phyloP scores from a whole-genome alignment of 139 green algal species.

The Closterium sp. region DNA sequence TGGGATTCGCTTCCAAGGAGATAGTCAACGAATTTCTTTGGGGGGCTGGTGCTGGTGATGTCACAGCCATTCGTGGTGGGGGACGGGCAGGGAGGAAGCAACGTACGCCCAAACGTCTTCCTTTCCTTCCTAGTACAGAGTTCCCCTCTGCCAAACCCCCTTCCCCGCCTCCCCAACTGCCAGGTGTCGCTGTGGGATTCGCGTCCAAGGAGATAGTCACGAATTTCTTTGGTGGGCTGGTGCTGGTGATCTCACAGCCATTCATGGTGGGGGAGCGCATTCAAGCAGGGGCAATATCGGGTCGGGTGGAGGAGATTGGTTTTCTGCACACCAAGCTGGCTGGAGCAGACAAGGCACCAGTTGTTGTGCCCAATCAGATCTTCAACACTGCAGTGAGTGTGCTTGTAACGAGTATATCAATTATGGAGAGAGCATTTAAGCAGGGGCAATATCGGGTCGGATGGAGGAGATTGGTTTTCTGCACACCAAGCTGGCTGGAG shows the following conservation, averaged over 20 bases:
- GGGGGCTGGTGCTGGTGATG: too few relatives aligned
- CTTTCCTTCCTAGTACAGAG: too few relatives aligned
- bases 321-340: constrained; percentile 1
- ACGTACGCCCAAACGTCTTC: too few relatives aligned
- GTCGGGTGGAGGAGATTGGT: neutral
- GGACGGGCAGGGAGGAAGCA: too few relatives aligned
- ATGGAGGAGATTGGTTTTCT: neutral
- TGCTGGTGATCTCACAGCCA: constrained; percentile 22
- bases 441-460: neutral
- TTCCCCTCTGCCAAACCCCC: too few relatives aligned
- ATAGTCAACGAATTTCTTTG: too few relatives aligned
- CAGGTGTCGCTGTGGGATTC: constrained; percentile 41
- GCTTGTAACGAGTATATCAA: neutral
- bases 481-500: neutral
- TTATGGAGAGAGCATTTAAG: too few relatives aligned
- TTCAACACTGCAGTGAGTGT: constrained; percentile 3
- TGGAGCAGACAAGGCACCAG: neutral
- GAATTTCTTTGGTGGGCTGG: constrained; percentile 45
- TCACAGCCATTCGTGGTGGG: too few relatives aligned
- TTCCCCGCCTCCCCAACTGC: too few relatives aligned
- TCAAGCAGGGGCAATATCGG: constrained; percentile 12
- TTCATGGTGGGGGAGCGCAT: constrained; percentile 38
- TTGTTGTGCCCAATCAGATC: neutral
- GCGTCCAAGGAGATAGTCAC: constrained; percentile 41
- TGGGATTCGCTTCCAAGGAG: too few relatives aligned